Percentiles rank a stretch among this genome's conserved stretches.
These are phyloP conservation scores for Suillus bovinus DNA, from an alignment of 768 basidiomycete species.

Conservation along the genomic window DNA sequence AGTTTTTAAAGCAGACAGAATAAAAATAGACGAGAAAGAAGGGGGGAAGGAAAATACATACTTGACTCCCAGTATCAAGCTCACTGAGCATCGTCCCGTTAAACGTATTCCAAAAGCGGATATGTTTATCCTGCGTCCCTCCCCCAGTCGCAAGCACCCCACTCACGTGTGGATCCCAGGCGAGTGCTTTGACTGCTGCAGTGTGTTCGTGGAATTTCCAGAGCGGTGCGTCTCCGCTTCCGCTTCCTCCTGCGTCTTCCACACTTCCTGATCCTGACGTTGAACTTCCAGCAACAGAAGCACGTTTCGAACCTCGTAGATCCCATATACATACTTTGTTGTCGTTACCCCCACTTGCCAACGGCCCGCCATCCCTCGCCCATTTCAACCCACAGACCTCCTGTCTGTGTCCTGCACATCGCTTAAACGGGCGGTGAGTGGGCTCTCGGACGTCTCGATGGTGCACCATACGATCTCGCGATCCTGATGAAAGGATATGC, in stretches of 20 bases:
- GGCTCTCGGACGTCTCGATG: conserved; percentile 88
- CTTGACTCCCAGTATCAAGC: conserved; percentile 95
- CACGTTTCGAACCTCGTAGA: conserved; percentile 59
- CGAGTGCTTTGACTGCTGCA: conserved; percentile 96
- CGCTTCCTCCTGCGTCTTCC: conserved; percentile 26
- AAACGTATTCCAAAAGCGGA: conserved; percentile 94
- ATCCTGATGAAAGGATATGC: conserved; percentile 85
- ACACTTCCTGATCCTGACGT: conserved; percentile 33
- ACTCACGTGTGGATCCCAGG: conserved; percentile 95
- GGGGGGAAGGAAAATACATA: conserved; percentile 29
- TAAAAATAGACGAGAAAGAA: neutral
- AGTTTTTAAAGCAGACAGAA: neutral
- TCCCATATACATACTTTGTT: conserved; percentile 99
- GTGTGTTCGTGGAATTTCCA: conserved; percentile 97
- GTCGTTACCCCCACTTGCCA: conserved; percentile 97
- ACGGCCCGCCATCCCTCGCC: conserved; percentile 52
- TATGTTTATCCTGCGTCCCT: conserved; percentile 98
- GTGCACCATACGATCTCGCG: conserved; percentile 86
- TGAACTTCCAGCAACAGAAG: conserved; percentile 25
- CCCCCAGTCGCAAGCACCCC: conserved; percentile 94
- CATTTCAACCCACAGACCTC: conserved; percentile 97
- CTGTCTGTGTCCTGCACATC: conserved; percentile 77
- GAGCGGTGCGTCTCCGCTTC: conserved; percentile 61
- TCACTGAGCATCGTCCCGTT: conserved; percentile 85
- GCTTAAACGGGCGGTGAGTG: conserved; percentile 65